A percentile compares a stretch with the other conserved stretches of the same genome.
These are phyloP conservation scores for Trametes cingulata DNA, from an alignment of 768 basidiomycete genomes.

Conservation along the genomic window DNA sequence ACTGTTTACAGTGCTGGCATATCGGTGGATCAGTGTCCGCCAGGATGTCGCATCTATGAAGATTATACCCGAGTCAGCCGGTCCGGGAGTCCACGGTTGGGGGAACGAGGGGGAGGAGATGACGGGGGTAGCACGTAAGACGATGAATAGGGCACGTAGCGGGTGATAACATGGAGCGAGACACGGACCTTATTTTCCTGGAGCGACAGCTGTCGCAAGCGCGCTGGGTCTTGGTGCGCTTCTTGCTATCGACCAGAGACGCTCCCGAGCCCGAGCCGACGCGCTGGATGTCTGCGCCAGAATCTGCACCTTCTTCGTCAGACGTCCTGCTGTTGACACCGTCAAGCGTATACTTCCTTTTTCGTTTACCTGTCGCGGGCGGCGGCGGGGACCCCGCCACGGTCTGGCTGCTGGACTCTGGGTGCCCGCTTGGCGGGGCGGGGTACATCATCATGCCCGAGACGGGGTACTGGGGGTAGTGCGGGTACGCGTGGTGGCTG, in stretches of 20 bases:
- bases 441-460: slow-evolving; percentile 71
- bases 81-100: slow-evolving; percentile 12
- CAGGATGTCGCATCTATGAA: slow-evolving; percentile 78
- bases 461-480: slow-evolving; percentile 55
- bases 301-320: slow-evolving; percentile 58
- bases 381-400: slow-evolving; percentile 26
- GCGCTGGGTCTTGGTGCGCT: slow-evolving; percentile 89
- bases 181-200: slow-evolving; percentile 76
- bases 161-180: background rate
- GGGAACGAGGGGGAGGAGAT: background rate
- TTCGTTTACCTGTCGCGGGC: slow-evolving; percentile 56
- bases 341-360: slow-evolving; percentile 45
- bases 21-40: slow-evolving; percentile 72
- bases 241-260: slow-evolving; percentile 59
- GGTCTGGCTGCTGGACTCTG: slow-evolving; percentile 35
- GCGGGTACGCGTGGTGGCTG: slow-evolving; percentile 46
- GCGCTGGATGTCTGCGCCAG: slow-evolving; percentile 43
- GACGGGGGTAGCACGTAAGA: background rate
- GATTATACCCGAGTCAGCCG: slow-evolving; percentile 8
- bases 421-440: slow-evolving; percentile 40
- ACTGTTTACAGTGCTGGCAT: slow-evolving; percentile 95
- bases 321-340: slow-evolving; percentile 32
- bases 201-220: slow-evolving; percentile 91
- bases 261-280: slow-evolving; percentile 26
- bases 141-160: slow-evolving; percentile 11